Conservation (phyloP, 768 basidiomycete genomes). For the Inosperma sp. region DNA sequence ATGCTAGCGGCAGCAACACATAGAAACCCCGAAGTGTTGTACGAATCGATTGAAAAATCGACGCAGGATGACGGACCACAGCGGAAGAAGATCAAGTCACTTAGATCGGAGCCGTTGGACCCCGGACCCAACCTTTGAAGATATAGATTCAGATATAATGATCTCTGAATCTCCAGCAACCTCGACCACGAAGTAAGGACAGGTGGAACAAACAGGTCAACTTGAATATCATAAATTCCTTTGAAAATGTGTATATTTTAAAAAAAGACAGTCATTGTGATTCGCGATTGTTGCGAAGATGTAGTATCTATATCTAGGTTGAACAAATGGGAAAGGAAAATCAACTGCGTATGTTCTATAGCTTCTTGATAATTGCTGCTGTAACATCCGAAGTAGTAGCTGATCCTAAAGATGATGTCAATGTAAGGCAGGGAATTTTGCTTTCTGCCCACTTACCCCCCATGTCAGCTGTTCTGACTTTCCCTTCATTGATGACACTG, state of each 20-base stretch:
- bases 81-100: slow-evolving; percentile 38
- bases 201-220: too few relatives aligned
- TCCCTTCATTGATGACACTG: slow-evolving; percentile 83
- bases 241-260: too few relatives aligned
- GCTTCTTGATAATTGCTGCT: slow-evolving; percentile 79
- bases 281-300: too few relatives aligned
- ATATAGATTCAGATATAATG: slow-evolving; percentile 39
- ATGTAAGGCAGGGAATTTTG: slow-evolving; percentile 10
- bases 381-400: slow-evolving; percentile 96
- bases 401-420: slow-evolving; percentile 47
- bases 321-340: neutral
- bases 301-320: too few relatives aligned
- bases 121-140: slow-evolving; percentile 43
- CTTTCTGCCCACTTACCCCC: slow-evolving; percentile 56
- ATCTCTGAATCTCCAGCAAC: too few relatives aligned
- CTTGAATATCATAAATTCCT: too few relatives aligned
- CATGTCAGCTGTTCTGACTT: slow-evolving; percentile 92
- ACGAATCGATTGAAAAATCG: slow-evolving; percentile 2
- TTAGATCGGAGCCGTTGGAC: slow-evolving; percentile 52
- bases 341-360: slow-evolving; percentile 34
- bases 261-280: too few relatives aligned
- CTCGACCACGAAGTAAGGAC: too few relatives aligned
- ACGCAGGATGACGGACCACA: slow-evolving; percentile 26
- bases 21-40: neutral
- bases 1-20: neutral